Evolutionary conservation across 106 monocot species (phyloP).

Genomic region (Narthecium ossifragum): DNA sequence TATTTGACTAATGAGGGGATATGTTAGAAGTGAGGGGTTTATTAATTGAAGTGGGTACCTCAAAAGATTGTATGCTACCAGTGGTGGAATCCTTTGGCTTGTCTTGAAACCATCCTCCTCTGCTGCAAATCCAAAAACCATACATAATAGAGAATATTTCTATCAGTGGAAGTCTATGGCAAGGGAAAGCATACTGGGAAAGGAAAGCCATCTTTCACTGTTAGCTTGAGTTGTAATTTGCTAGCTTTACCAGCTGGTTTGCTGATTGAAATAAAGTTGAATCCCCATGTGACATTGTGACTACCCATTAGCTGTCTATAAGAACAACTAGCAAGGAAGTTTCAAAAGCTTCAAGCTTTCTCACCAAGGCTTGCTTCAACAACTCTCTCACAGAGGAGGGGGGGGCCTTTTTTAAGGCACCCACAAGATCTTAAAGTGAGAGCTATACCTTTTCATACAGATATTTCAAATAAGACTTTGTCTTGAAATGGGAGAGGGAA

Average conservation of each 20-base stretch:
- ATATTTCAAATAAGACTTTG: slow-evolving; percentile 14
- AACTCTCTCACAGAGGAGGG: no score
- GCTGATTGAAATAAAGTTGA: slow-evolving; percentile 22
- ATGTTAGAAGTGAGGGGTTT: neutral
- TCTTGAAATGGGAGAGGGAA: slow-evolving; percentile 15
- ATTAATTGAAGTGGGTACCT: slow-evolving; percentile 27
- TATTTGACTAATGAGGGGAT: neutral
- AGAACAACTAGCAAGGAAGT: slow-evolving; percentile 26
- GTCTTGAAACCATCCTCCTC: slow-evolving; percentile 48
- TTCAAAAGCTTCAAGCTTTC: slow-evolving; percentile 22
- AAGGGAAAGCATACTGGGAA: slow-evolving; percentile 9
- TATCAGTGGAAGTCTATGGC: slow-evolving; percentile 33
- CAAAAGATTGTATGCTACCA: slow-evolving; percentile 30
- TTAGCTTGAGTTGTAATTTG: slow-evolving; percentile 21
- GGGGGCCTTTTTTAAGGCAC: neutral
- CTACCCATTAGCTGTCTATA: slow-evolving; percentile 17
- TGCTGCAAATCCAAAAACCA: slow-evolving; percentile 29
- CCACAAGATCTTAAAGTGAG: slow-evolving; percentile 23
- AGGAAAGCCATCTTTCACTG: slow-evolving; percentile 48
- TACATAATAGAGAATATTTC: slow-evolving; percentile 8
- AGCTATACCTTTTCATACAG: slow-evolving; percentile 21
- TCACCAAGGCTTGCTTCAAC: slow-evolving; percentile 8
- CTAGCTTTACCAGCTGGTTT: slow-evolving; percentile 21
- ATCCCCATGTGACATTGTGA: slow-evolving; percentile 52
- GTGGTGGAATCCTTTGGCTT: slow-evolving; percentile 33